A percentile compares a stretch with the other conserved stretches of the same genome.
phyloP scores from a whole-genome alignment of 2,329 filamentous ascomycete species.

The Aspergillus glaucus region DNA sequence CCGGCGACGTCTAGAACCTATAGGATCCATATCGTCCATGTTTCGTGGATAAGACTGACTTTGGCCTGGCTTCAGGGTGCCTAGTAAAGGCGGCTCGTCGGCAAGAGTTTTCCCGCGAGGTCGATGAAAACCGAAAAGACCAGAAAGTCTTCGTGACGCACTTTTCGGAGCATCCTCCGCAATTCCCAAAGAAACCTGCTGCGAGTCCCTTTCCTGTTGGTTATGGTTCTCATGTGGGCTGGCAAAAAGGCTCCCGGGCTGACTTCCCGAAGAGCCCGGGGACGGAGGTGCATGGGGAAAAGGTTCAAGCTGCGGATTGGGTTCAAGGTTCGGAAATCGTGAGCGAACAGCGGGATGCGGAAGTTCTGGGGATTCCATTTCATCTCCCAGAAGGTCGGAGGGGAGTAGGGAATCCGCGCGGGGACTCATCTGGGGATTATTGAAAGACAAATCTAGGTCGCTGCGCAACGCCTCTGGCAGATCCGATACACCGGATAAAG shows the following conservation, averaged over 20 bases:
- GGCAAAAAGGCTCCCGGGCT: constrained; percentile 39
- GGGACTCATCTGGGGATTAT: constrained; percentile 58
- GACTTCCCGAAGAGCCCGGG: constrained; percentile 39
- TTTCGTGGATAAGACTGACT: constrained; percentile 59
- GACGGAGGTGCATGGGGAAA: constrained; percentile 37
- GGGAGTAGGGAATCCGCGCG: constrained; percentile 56
- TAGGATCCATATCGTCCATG: constrained; percentile 46
- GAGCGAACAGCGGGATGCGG: constrained; percentile 22
- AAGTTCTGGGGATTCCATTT: constrained; percentile 36
- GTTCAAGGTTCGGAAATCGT: constrained; percentile 25
- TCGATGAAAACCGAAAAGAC: constrained; percentile 52
- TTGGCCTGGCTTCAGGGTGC: constrained; percentile 53
- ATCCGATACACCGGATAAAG: constrained; percentile 41
- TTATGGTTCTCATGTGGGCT: constrained; percentile 41
- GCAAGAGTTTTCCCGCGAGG: constrained; percentile 56
- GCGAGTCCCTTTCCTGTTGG: constrained; percentile 32
- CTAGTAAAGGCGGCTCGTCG: constrained; percentile 52
- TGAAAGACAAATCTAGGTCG: constrained; percentile 50
- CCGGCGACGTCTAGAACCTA: constrained; percentile 46
- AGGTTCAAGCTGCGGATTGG: constrained; percentile 24
- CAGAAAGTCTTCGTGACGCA: constrained; percentile 50
- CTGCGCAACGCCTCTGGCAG: constrained; percentile 36
- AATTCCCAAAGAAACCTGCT: constrained; percentile 26
- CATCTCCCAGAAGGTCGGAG: constrained; percentile 55
- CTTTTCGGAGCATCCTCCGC: constrained; percentile 34